Base-by-base conservation (phyloP, 176 grass and related monocot species). In the Calamus simplicifolius region DNA sequence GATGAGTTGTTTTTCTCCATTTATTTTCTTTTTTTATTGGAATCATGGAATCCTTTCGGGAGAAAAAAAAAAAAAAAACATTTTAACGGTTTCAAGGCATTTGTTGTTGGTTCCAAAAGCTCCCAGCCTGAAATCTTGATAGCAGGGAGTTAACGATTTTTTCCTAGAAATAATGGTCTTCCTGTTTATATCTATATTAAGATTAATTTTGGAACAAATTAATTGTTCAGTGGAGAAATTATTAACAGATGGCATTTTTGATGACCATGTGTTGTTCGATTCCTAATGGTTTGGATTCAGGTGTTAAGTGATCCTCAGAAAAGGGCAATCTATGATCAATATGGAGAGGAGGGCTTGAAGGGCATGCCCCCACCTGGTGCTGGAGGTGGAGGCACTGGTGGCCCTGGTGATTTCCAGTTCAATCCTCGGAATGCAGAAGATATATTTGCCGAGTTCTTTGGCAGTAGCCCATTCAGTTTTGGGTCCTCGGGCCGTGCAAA, bases 361-460 rank as follows among this genome's bases (percentile, higher is more conserved):
- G 87, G 87, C 3, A 77, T 86, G 69, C 79, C 82, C 61, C 82
- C 75, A 27, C 74, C 86, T 79, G 82, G 79, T 70, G 83, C 87
- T 5, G 61, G 77, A 19, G 86, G 83, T 48, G 56, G 79, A 30
- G 51, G 70, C 38, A 18, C 79, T 53, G 68, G 48, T n/a, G 82
- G 77, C 35, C 67, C 82, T 53, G 71, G 72, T 81, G 72, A 77
- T 69, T 81, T 77, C 59, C 62, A 57, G 0, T 69, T 69, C 35
- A 57, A 58, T 49, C 67, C 67, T 59, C 77, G 69, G 16, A 67
- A 58, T 54, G 71, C 29, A 12, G 82, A 89, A 57, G 89, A 95
- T 63, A 89, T 89, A 49, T 89, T 95, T 61, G 68, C 85, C 0
- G 85, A 89, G 72, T 95, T 95, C 75, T 86, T 95, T 49, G 82